These are phyloP conservation scores for Trichoderma sp. DNA, from an alignment of 2,329 filamentous ascomycete species.

Conservation along the genomic window DNA sequence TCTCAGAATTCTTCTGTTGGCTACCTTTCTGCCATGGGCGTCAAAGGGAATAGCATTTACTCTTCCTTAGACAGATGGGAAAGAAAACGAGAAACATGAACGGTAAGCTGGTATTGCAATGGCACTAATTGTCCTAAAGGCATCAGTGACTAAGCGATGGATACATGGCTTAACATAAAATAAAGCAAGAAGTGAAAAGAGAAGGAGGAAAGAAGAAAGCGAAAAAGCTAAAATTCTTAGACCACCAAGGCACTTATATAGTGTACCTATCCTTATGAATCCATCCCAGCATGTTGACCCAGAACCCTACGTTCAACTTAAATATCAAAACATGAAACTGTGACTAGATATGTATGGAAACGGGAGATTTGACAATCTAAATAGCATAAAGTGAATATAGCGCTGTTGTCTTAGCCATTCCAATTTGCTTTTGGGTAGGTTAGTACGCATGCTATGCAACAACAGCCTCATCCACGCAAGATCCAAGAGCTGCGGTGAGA, in stretches of 20 bases:
- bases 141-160: background rate
- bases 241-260: background rate
- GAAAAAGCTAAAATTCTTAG: background rate
- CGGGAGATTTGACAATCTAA: background rate
- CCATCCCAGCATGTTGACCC: background rate
- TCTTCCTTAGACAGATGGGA: background rate
- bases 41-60: too few relatives aligned
- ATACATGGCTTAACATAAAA: background rate
- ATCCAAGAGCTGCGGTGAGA: background rate
- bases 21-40: too few relatives aligned
- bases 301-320: background rate
- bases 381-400: background rate
- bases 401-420: background rate
- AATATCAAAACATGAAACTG: background rate
- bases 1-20: background rate
- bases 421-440: background rate
- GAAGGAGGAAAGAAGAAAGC: background rate
- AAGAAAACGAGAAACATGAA: background rate
- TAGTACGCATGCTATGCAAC: background rate
- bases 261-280: background rate
- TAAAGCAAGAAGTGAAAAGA: background rate
- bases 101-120: background rate
- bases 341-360: background rate
- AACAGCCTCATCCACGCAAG: background rate
- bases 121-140: background rate